Evolutionary conservation across 139 green algal genomes (phyloP).

Genomic region (Tetradesmus lagerheimii): DNA sequence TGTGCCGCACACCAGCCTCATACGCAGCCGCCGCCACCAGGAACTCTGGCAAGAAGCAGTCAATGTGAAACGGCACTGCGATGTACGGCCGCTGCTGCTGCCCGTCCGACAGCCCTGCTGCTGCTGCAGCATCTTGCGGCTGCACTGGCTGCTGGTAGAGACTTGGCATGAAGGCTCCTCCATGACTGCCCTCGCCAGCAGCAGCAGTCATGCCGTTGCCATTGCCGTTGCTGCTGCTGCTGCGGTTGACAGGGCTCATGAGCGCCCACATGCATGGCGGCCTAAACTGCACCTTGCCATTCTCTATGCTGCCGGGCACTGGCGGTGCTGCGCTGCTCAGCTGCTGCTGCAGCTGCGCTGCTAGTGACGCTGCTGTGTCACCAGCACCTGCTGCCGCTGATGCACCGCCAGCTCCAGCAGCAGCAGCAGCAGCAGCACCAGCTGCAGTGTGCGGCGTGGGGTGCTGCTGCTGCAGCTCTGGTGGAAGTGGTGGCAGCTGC

Average conservation of each 20-base stretch:
- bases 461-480: conserved; percentile 11
- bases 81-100: conserved; percentile 46
- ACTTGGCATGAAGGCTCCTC: background rate
- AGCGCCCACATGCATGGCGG: conserved; percentile 83
- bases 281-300: conserved; percentile 46
- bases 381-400: background rate
- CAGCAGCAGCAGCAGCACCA: background rate
- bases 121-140: background rate
- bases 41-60: conserved; percentile 83
- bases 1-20: conserved; percentile 58
- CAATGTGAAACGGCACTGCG: conserved; percentile 44
- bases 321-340: conserved; percentile 8
- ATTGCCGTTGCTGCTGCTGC: background rate
- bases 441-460: background rate
- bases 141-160: background rate
- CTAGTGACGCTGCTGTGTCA: conserved; percentile 3
- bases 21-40: conserved; percentile 66
- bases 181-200: background rate
- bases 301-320: background rate
- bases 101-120: background rate
- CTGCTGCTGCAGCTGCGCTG: conserved; percentile 1
- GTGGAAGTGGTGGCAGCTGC: background rate
- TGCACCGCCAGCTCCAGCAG: background rate
- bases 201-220: background rate
- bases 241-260: conserved; percentile 56